Percentiles rank a stretch among this genome's conserved stretches.
These are phyloP conservation scores for Phaffia rhodozyma DNA, from an alignment of 1,284 basidiomycete genomes.

Conservation along the genomic window DNA sequence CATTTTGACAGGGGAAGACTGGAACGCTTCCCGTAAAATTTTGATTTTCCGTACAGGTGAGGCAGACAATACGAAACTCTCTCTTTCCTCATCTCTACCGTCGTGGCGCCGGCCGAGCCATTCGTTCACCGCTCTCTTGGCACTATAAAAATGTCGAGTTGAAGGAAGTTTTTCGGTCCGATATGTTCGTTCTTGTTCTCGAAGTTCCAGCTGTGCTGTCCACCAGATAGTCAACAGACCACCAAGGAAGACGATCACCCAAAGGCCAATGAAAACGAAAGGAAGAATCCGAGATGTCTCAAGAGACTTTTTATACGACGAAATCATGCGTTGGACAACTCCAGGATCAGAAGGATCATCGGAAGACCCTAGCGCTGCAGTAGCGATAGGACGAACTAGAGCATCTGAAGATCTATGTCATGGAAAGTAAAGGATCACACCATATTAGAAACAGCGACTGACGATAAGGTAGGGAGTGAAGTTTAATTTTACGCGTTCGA, in stretches of 20 bases:
- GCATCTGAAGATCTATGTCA: conserved; percentile 57
- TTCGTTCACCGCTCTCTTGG: background rate
- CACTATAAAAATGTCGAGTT: background rate
- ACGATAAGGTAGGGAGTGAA: conserved; percentile 58
- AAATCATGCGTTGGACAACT: conserved; percentile 59
- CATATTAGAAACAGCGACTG: too few species aligned
- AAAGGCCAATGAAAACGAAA: conserved; percentile 40
- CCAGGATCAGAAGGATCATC: conserved; percentile 43
- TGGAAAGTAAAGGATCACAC: conserved; percentile 56
- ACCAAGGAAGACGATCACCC: conserved; percentile 27
- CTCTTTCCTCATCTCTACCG: background rate
- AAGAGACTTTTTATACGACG: conserved; percentile 57
- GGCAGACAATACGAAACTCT: background rate
- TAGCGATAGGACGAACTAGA: conserved; percentile 61
- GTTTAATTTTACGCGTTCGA: conserved; percentile 48
- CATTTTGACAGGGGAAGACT: too few species aligned
- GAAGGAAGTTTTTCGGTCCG: background rate
- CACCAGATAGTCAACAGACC: conserved; percentile 4
- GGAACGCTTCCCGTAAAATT: background rate
- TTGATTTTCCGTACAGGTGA: background rate
- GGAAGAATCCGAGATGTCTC: conserved; percentile 74
- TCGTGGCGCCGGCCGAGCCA: background rate
- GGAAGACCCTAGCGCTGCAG: conserved; percentile 58
- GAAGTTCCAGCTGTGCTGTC: background rate
- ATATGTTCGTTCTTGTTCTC: background rate